phyloP scores from a whole-genome alignment of 352 stramenopile genomes.

The Globisporangium cederbergense region DNA sequence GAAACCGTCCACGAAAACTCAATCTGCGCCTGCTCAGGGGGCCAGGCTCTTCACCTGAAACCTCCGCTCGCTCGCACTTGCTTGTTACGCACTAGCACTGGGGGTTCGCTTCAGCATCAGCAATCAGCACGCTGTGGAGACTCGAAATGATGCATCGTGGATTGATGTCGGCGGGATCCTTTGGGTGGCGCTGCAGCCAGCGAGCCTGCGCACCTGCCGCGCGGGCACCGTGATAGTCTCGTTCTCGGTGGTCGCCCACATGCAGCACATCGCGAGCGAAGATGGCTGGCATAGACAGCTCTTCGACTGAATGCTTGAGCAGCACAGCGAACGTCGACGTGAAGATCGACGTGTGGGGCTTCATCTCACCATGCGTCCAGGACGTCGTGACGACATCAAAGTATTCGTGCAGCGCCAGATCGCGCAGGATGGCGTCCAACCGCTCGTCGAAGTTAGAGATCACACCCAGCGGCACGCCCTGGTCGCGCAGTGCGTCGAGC shows the following conservation, averaged over 20 bases:
- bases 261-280: constrained; percentile 35
- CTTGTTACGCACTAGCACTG: constrained; percentile 7
- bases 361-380: constrained; percentile 41
- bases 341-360: constrained; percentile 62
- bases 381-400: constrained; percentile 64
- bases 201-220: constrained; percentile 36
- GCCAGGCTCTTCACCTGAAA: constrained; percentile 7
- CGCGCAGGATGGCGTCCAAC: constrained; percentile 39
- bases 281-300: neutral
- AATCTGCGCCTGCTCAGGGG: neutral
- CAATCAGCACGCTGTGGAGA: constrained; percentile 25
- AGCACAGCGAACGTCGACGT: constrained; percentile 38
- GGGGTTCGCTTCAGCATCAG: constrained; percentile 1
- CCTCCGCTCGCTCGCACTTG: neutral
- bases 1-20: constrained; percentile 13
- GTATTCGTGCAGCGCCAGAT: constrained; percentile 36
- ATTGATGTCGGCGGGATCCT: constrained; percentile 8
- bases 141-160: constrained; percentile 27
- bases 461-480: constrained; percentile 41
- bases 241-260: constrained; percentile 50
- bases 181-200: constrained; percentile 31
- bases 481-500: constrained; percentile 31
- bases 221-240: constrained; percentile 52
- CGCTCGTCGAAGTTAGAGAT: constrained; percentile 84
- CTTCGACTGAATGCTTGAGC: neutral